Conservation (phyloP, 2,329 filamentous ascomycete species). For the Proliferodiscus dingleyae region DNA sequence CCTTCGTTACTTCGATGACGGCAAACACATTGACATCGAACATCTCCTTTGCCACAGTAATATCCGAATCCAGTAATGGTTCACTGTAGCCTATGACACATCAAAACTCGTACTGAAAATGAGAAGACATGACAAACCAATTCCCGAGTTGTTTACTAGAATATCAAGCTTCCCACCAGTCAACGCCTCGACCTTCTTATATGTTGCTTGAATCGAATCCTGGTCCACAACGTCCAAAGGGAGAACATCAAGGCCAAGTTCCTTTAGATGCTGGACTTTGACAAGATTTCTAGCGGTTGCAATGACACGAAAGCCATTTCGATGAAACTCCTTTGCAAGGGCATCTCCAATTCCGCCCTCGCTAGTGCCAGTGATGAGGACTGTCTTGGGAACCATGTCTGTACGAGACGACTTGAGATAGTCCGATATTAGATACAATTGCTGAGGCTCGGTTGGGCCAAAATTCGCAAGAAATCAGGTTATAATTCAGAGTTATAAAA, state of each 20-base stretch:
- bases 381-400: conserved; percentile 18
- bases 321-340: conserved; percentile 34
- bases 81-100: neutral
- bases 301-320: conserved; percentile 33
- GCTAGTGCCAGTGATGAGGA: conserved; percentile 38
- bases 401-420: too few relatives aligned
- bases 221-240: conserved; percentile 35
- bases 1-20: conserved; percentile 25
- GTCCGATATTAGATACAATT: too few relatives aligned
- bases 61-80: conserved; percentile 24
- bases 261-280: conserved; percentile 28
- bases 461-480: too few relatives aligned
- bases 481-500: too few relatives aligned
- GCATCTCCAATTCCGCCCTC: conserved; percentile 37
- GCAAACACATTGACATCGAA: conserved; percentile 30
- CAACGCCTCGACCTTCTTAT: conserved; percentile 28
- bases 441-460: too few relatives aligned
- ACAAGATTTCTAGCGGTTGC: conserved; percentile 34
- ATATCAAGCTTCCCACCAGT: conserved; percentile 36
- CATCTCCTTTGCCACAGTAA: conserved; percentile 22
- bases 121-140: neutral
- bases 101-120: neutral
- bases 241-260: conserved; percentile 27
- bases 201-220: conserved; percentile 31
- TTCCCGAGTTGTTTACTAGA: conserved; percentile 41